A percentile compares a stretch with the other conserved stretches of the same genome.
These are phyloP conservation scores for Alloascoidea hylecoeti DNA, from an alignment of 805 yeast species.

Conservation along the genomic window DNA sequence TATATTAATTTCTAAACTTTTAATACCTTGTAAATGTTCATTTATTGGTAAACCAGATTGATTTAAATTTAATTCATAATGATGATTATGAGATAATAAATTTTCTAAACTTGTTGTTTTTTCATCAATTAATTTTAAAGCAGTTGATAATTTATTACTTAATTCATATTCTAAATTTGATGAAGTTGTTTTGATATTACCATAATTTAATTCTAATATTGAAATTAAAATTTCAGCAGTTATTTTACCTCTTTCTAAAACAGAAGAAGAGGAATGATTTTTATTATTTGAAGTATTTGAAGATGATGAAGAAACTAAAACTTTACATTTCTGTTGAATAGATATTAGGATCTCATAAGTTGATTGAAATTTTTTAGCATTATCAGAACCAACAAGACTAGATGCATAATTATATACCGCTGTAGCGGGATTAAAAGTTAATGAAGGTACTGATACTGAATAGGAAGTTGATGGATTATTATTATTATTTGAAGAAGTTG, in stretches of 20 bases:
- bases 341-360: background rate
- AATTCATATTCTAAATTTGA: background rate
- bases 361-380: background rate
- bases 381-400: slow-evolving; percentile 1
- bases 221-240: background rate
- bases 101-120: background rate
- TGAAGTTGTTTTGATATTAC: background rate
- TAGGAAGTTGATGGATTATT: no score
- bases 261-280: no score
- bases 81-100: background rate
- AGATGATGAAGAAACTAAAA: background rate
- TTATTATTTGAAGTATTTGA: background rate
- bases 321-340: background rate
- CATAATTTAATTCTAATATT: background rate
- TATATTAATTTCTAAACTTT: background rate
- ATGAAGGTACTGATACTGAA: no score
- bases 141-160: background rate
- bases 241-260: background rate
- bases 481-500: no score
- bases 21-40: background rate
- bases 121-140: background rate
- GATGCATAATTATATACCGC: background rate
- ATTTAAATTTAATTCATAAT: background rate
- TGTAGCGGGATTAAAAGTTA: no score
- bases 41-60: background rate